Evolutionary conservation across 371 early-diverging fungal genomes (phyloP).

Genomic region (Rhizomucor miehei): DNA sequence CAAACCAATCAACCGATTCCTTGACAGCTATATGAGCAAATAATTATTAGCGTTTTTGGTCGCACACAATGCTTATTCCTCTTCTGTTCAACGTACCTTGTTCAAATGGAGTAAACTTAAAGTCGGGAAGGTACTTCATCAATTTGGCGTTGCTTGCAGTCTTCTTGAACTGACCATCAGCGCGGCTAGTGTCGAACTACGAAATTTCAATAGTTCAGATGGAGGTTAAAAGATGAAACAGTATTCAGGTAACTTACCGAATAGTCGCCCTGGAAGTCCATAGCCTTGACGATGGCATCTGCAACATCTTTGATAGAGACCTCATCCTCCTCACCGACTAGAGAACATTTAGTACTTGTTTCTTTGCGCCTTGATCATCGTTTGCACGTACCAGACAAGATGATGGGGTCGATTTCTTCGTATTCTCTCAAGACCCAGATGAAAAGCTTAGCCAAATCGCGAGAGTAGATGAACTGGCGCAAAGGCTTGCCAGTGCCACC

Average conservation of each 20-base stretch:
- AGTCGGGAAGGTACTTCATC: conserved; percentile 70
- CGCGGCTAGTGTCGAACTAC: conserved; percentile 73
- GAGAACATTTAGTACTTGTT: neutral
- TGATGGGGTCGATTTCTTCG: conserved; percentile 78
- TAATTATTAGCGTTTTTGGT: neutral
- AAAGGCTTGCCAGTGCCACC: conserved; percentile 81
- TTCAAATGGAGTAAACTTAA: conserved; percentile 80
- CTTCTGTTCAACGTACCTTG: conserved; percentile 39
- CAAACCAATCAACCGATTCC: conserved; percentile 80
- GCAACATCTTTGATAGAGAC: conserved; percentile 82
- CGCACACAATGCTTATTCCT: neutral
- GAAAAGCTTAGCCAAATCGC: conserved; percentile 81
- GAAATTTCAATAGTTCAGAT: no score
- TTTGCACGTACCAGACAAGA: conserved; percentile 66
- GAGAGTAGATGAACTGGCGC: conserved; percentile 86
- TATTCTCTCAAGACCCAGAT: conserved; percentile 85
- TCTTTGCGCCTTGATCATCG: neutral
- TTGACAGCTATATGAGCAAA: conserved; percentile 53
- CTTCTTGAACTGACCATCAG: conserved; percentile 89
- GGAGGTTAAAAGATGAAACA: neutral
- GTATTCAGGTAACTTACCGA: conserved; percentile 22
- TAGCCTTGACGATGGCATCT: conserved; percentile 68
- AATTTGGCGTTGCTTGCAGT: conserved; percentile 84
- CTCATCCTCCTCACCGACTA: conserved; percentile 80
- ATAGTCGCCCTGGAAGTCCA: conserved; percentile 68